Evolutionary conservation across 257 asterid species (phyloP).

Genomic region (Coffea canephora): DNA sequence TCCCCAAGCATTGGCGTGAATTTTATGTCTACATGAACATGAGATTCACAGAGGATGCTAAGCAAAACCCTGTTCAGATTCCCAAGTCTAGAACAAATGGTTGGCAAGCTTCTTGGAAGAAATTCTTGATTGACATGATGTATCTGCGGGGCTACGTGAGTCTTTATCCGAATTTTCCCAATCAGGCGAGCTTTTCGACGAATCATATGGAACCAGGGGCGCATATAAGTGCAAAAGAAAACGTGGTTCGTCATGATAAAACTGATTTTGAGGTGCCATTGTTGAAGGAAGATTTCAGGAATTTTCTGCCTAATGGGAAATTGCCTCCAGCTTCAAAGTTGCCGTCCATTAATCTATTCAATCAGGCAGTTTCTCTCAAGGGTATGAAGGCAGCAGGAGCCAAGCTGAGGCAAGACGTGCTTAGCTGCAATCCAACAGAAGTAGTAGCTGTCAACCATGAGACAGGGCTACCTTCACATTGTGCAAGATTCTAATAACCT

Average conservation of each 20-base stretch:
- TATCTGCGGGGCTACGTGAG: constrained; percentile 82
- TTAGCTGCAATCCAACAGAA: constrained; percentile 55
- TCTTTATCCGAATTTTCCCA: constrained; percentile 84
- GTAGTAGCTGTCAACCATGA: constrained; percentile 47
- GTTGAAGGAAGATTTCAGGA: constrained; percentile 61
- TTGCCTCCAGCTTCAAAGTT: constrained; percentile 81
- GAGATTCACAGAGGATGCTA: constrained; percentile 82
- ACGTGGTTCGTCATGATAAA: constrained; percentile 69
- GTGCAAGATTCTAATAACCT: constrained; percentile 56
- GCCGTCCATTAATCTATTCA: constrained; percentile 75
- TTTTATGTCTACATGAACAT: constrained; percentile 93
- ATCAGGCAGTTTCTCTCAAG: constrained; percentile 77
- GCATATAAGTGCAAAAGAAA: constrained; percentile 82
- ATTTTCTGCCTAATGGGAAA: constrained; percentile 64
- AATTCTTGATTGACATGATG: constrained; percentile 93
- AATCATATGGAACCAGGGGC: constrained; percentile 99
- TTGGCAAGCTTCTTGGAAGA: constrained; percentile 99
- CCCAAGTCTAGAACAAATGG: constrained; percentile 96
- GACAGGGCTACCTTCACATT: constrained; percentile 81
- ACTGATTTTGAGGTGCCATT: constrained; percentile 85
- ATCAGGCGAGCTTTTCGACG: constrained; percentile 88
- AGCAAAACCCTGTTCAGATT: constrained; percentile 85
- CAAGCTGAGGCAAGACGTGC: constrained; percentile 69
- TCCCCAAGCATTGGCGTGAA: constrained; percentile 94
- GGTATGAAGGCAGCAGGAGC: constrained; percentile 94